A percentile compares a stretch with the other conserved stretches of the same genome.
Evolutionary conservation across 106 monocot species (phyloP).

Genomic region (Narthecium ossifragum): DNA sequence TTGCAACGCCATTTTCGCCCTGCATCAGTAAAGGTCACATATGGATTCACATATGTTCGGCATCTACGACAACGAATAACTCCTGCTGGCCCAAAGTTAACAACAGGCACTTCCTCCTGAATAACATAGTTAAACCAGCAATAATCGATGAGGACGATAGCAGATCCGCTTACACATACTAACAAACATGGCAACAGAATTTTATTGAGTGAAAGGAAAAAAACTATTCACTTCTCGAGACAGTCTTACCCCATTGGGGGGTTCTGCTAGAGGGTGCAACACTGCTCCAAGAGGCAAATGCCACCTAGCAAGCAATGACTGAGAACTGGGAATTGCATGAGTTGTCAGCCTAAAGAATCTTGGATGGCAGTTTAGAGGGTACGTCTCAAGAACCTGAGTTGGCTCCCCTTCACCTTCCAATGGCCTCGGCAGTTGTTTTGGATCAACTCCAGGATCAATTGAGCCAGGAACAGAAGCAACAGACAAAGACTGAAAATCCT

Average conservation of each 20-base stretch:
- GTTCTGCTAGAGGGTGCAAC: conserved; percentile 89
- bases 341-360: conserved; percentile 87
- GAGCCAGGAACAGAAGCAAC: conserved; percentile 77
- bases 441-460: conserved; percentile 69
- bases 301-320: conserved; percentile 88
- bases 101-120: conserved; percentile 89
- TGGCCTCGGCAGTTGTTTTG: conserved; percentile 70
- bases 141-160: too few relatives aligned
- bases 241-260: conserved; percentile 65
- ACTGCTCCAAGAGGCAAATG: conserved; percentile 92
- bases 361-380: conserved; percentile 83
- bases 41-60: conserved; percentile 90
- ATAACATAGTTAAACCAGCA: conserved; percentile 9
- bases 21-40: conserved; percentile 84
- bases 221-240: neutral
- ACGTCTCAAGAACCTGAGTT: conserved; percentile 42
- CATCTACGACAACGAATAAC: conserved; percentile 87
- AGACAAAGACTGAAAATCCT: conserved; percentile 90
- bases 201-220: neutral
- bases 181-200: neutral
- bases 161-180: too few relatives aligned
- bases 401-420: conserved; percentile 58
- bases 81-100: conserved; percentile 91
- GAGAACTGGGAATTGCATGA: conserved; percentile 85
- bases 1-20: conserved; percentile 99